Percentiles rank a stretch among this genome's conserved stretches.
Evolutionary conservation across 495 filamentous ascomycete species (phyloP).

Genomic region (Penicillium angulare): DNA sequence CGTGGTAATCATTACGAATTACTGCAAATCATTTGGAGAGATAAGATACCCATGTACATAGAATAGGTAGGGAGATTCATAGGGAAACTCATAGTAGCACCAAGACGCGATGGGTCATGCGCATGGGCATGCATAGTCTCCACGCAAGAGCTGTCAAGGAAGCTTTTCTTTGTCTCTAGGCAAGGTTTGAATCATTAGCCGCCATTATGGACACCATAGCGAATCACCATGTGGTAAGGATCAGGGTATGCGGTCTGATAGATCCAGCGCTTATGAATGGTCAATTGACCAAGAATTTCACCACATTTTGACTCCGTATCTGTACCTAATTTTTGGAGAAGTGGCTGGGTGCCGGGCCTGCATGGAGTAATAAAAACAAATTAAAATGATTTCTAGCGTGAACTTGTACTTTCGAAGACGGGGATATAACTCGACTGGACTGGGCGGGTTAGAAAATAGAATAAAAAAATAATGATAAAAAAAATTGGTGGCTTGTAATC

Average conservation of each 20-base stretch:
- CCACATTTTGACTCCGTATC: not conserved
- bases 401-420: not conserved
- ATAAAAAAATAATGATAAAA: no score
- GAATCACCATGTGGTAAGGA: slow-evolving; percentile 11
- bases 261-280: slow-evolving; percentile 21
- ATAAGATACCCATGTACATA: no score
- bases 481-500: slow-evolving; percentile 15
- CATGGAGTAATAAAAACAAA: no score
- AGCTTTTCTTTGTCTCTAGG: not conserved
- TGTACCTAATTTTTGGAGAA: not conserved
- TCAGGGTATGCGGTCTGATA: slow-evolving; percentile 24
- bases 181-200: slow-evolving; percentile 6
- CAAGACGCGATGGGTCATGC: no score
- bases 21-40: no score
- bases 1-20: no score
- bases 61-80: no score
- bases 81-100: no score
- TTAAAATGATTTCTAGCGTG: not conserved
- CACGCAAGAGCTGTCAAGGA: no score
- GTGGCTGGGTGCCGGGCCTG: no score
- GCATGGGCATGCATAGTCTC: no score
- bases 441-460: no score
- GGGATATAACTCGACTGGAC: not conserved
- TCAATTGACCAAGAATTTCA: slow-evolving; percentile 2
- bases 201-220: slow-evolving; percentile 7